Evolutionary conservation across 805 yeast genomes (phyloP).

Genomic region (Saccharomycopsis sp.): DNA sequence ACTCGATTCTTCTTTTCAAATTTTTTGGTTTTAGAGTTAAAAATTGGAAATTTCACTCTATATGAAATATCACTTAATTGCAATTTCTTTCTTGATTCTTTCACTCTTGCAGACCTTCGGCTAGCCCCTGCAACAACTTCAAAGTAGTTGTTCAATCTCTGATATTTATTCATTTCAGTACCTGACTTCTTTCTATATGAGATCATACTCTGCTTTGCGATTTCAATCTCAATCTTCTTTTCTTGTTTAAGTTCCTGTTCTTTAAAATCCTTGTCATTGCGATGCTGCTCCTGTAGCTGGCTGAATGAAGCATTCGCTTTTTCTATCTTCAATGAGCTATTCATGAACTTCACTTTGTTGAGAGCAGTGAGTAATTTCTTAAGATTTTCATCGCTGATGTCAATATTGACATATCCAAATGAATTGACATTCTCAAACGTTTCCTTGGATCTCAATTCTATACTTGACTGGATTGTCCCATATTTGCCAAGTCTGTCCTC

Average conservation of each 20-base stretch:
- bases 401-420: slow-evolving; percentile 65
- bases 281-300: neutral
- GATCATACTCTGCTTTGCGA: slow-evolving; percentile 33
- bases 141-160: slow-evolving; percentile 32
- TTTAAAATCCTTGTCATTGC: slow-evolving; percentile 27
- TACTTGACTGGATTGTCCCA: slow-evolving; percentile 44
- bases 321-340: slow-evolving; percentile 53
- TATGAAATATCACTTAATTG: slow-evolving; percentile 45
- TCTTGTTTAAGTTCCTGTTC: slow-evolving; percentile 24
- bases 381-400: slow-evolving; percentile 39
- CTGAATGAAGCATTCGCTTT: slow-evolving; percentile 54
- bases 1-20: slow-evolving; percentile 25
- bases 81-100: slow-evolving; percentile 34
- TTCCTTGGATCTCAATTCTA: slow-evolving; percentile 52
- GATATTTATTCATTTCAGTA: slow-evolving; percentile 24
- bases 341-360: slow-evolving; percentile 72
- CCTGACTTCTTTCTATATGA: slow-evolving; percentile 31
- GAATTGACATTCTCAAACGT: slow-evolving; percentile 34
- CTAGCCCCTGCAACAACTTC: slow-evolving; percentile 42
- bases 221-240: slow-evolving; percentile 32
- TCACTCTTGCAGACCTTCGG: slow-evolving; percentile 46
- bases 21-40: slow-evolving; percentile 47
- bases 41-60: slow-evolving; percentile 55
- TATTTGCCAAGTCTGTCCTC: slow-evolving; percentile 50
- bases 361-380: slow-evolving; percentile 47